phyloP scores from a whole-genome alignment of 106 monocot species.

The Gastrodia elata region DNA sequence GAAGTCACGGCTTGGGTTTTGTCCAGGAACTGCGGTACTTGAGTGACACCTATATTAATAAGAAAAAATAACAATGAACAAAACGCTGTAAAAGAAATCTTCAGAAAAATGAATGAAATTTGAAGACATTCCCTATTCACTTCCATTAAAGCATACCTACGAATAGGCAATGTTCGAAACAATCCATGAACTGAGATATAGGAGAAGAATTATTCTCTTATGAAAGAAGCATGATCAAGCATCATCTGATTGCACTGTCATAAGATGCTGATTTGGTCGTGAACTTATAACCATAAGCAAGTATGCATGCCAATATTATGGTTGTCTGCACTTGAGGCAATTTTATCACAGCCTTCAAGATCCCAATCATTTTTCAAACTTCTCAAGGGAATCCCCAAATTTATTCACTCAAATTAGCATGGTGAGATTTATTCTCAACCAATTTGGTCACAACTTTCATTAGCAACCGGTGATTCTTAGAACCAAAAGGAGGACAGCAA shows the following conservation, averaged over 20 bases:
- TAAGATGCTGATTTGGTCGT: background rate
- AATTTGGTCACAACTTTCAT: constrained; percentile 31
- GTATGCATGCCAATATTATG: background rate
- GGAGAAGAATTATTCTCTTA: background rate
- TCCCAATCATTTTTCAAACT: background rate
- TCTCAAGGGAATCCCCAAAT: background rate
- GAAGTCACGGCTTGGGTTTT: too few species aligned
- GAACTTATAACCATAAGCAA: background rate
- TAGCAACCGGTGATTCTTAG: constrained; percentile 38
- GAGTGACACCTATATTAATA: background rate
- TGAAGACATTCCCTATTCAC: background rate
- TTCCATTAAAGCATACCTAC: background rate
- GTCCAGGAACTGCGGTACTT: too few species aligned
- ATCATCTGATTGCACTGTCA: background rate
- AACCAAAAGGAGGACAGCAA: constrained; percentile 8
- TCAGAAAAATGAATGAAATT: background rate
- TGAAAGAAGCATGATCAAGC: background rate
- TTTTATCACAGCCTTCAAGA: background rate
- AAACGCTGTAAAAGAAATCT: background rate
- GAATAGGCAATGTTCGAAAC: background rate
- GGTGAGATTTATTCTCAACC: background rate
- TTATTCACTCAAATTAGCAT: background rate
- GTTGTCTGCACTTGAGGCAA: background rate
- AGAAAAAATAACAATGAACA: background rate
- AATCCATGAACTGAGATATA: background rate